These are phyloP conservation scores for Oehlia diaphana DNA, from an alignment of 192 early-diverging fungal species.

Conservation along the genomic window DNA sequence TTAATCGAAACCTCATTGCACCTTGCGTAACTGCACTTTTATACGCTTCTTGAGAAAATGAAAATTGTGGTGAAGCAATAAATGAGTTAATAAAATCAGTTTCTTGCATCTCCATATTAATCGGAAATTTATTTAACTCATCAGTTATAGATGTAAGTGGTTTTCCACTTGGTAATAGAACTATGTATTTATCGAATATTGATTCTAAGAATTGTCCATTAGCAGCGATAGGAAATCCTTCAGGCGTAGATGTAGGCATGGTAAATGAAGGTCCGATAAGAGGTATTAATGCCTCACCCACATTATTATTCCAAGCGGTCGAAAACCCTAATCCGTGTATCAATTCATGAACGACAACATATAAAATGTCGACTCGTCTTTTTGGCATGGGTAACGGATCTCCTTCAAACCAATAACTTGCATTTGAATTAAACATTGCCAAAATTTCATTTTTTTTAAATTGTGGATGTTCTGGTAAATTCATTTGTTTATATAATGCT, in stretches of 20 bases:
- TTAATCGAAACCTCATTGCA: not conserved
- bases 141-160: not conserved
- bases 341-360: not conserved
- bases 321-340: not conserved
- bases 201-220: not conserved
- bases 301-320: too few relatives aligned
- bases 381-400: not conserved
- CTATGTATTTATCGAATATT: not conserved
- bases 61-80: not conserved
- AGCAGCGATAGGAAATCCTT: too few relatives aligned
- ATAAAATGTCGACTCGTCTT: not conserved
- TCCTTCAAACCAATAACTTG: conserved; percentile 26
- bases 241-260: not conserved
- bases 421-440: conserved; percentile 38
- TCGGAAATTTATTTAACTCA: not conserved
- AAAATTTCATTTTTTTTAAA: conserved; percentile 13
- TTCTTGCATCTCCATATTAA: too few relatives aligned
- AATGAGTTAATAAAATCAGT: not conserved
- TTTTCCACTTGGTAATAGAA: not conserved
- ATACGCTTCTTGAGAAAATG: not conserved
- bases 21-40: not conserved
- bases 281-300: too few relatives aligned
- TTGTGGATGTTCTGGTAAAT: conserved; percentile 15
- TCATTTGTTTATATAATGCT: too few relatives aligned
- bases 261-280: too few relatives aligned